A percentile compares a stretch with the other conserved stretches of the same genome.
Conservation (phyloP, 2,329 filamentous ascomycete species). For the Incumbomyces lentus region DNA sequence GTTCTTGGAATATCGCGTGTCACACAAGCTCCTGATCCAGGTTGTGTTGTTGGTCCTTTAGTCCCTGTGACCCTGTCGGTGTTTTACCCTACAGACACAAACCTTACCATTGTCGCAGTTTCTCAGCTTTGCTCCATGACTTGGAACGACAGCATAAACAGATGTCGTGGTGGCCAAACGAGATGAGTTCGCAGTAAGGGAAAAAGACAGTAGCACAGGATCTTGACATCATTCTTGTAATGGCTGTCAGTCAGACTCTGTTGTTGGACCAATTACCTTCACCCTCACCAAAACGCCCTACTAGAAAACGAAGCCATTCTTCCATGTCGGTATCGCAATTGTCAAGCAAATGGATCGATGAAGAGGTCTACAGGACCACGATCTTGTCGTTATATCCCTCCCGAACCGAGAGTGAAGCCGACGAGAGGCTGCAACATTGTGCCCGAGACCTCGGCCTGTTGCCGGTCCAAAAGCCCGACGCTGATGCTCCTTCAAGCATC, state of each 20-base stretch:
- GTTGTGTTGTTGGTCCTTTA: background rate
- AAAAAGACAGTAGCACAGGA: constrained; percentile 3
- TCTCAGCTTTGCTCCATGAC: no score
- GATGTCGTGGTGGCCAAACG: background rate
- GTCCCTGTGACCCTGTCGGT: background rate
- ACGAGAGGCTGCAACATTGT: constrained; percentile 29
- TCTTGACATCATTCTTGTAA: constrained; percentile 6
- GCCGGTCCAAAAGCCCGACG: constrained; percentile 28
- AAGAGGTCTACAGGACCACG: constrained; percentile 28
- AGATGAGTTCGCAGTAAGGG: no score
- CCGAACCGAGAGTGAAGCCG: constrained; percentile 29
- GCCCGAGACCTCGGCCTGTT: constrained; percentile 29
- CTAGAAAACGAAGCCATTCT: constrained; percentile 10
- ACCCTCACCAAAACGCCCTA: constrained; percentile 4
- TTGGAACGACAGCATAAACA: no score
- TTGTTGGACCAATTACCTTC: constrained; percentile 2
- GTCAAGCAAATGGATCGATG: constrained; percentile 23
- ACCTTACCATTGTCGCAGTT: no score
- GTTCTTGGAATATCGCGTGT: no score
- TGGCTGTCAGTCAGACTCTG: constrained; percentile 10
- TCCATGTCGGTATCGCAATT: constrained; percentile 10
- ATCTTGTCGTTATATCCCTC: constrained; percentile 28
- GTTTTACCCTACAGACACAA: no score
- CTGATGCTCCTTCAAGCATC: constrained; percentile 24
- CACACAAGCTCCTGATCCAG: background rate